Conservation (phyloP, 306 rosid species). For the Medicago ruthenica region DNA sequence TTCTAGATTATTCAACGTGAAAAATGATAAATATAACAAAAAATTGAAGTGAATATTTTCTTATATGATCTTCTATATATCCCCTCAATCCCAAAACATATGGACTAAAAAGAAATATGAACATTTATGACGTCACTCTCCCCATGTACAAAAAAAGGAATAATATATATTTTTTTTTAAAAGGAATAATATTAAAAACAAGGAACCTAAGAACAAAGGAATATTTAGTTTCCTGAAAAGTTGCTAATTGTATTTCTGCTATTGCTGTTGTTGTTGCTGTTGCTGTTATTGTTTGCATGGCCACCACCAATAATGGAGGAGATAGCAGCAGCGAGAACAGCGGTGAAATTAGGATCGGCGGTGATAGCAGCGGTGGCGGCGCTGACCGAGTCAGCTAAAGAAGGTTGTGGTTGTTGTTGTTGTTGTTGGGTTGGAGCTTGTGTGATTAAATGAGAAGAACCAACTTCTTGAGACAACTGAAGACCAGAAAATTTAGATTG, state of each 20-base stretch:
- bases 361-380: constrained; percentile 96
- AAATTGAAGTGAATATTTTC: constrained; percentile 50
- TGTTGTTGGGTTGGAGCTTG: constrained; percentile 48
- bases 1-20: constrained; percentile 49
- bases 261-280: constrained; percentile 26
- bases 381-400: constrained; percentile 67
- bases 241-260: constrained; percentile 51
- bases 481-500: constrained; percentile 92
- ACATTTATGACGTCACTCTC: constrained; percentile 60
- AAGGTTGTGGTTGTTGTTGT: constrained; percentile 44
- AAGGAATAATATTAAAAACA: constrained; percentile 14
- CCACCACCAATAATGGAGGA: constrained; percentile 84
- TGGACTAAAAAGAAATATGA: constrained; percentile 57
- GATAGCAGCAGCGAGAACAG: constrained; percentile 93
- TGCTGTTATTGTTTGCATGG: constrained; percentile 46
- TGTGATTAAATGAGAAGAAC: constrained; percentile 52
- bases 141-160: constrained; percentile 37
- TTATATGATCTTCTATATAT: constrained; percentile 11
- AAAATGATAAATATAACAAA: constrained; percentile 45
- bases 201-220: constrained; percentile 3
- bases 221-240: constrained; percentile 63
- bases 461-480: constrained; percentile 77
- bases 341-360: constrained; percentile 84
- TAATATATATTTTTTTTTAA: background rate
- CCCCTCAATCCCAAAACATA: constrained; percentile 48